phyloP scores from a whole-genome alignment of 176 grass and related monocot genomes.

The Aegilops longissima region DNA sequence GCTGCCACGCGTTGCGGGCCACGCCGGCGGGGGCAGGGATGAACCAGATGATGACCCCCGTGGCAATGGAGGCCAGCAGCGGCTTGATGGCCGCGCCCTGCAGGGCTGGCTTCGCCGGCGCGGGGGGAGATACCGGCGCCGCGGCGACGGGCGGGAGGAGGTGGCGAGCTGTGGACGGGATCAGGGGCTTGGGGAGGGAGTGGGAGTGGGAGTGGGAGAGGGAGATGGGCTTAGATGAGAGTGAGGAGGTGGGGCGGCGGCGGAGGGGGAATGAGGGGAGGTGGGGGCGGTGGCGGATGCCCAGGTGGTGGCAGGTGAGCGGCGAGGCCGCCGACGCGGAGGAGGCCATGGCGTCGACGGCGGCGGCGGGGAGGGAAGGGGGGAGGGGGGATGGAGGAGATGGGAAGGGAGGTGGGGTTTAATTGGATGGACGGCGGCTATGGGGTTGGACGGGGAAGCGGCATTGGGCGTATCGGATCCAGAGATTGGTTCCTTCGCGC shows the following conservation, averaged over 20 bases:
- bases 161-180: neutral
- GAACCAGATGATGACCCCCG: conserved; percentile 71
- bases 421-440: conserved; percentile 44
- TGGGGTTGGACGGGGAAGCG: conserved; percentile 17
- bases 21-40: conserved; percentile 75
- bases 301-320: conserved; percentile 45
- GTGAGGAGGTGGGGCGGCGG: conserved; percentile 24
- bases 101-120: conserved; percentile 32
- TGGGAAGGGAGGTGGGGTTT: conserved; percentile 9
- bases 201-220: conserved; percentile 29
- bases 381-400: neutral
- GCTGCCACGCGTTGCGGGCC: conserved; percentile 83
- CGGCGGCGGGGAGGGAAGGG: neutral
- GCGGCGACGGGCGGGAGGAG: neutral
- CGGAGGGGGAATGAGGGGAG: conserved; percentile 41
- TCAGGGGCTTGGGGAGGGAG: conserved; percentile 22
- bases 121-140: neutral
- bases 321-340: conserved; percentile 44
- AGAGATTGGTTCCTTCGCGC: neutral
- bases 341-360: conserved; percentile 54
- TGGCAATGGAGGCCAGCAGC: conserved; percentile 54
- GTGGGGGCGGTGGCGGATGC: conserved; percentile 37
- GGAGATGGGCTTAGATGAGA: conserved; percentile 20
- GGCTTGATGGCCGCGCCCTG: conserved; percentile 78
- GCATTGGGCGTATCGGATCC: conserved; percentile 52